Percentiles rank a stretch among this genome's conserved stretches.
phyloP scores from a whole-genome alignment of 129 eudicot genomes.

The sunflower (Helianthus annuus) region HanXRQr2.0-SUNRISE NC_035436.2:157622479-157622978 shows the following conservation, averaged over 20 bases:
- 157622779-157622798: constrained; percentile 57
- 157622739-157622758: constrained; percentile 72
- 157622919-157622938: constrained; percentile 94
- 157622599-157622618: no score
- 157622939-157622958: constrained; percentile 77
- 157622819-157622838: constrained; percentile 63
- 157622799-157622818: no score
- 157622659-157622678: constrained; percentile 65
- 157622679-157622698: constrained; percentile 90
- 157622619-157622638: constrained; percentile 52
- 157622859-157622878: constrained; percentile 95
- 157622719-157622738: constrained; percentile 40
- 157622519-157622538: constrained; percentile 18
- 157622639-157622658: constrained; percentile 86
- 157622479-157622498: constrained; percentile 98
- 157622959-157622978: constrained; percentile 97
- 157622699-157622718: constrained; percentile 91
- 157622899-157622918: constrained; percentile 83
- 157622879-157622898: constrained; percentile 91
- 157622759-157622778: constrained; percentile 64
- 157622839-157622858: constrained; percentile 87
- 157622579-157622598: constrained; percentile 91
- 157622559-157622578: constrained; percentile 83
- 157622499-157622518: constrained; percentile 24
- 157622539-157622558: constrained; percentile 61